Evolutionary conservation across 352 stramenopile genomes (phyloP).

Genomic region (Globisporangium solare): DNA sequence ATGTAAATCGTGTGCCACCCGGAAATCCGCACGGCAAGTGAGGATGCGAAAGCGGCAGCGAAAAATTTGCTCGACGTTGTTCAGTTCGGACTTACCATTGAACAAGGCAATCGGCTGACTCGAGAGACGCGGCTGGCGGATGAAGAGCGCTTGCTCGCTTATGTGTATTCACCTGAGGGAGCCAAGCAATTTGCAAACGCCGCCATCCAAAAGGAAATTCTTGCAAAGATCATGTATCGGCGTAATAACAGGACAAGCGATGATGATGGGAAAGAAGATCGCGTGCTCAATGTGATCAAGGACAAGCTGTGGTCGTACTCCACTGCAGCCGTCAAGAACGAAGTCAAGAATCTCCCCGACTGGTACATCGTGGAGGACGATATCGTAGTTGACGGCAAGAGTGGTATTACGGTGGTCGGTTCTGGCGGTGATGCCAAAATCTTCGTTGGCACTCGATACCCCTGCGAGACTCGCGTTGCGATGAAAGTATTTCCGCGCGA

Average conservation of each 20-base stretch:
- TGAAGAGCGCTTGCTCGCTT: too few species aligned
- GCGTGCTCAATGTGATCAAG: constrained; percentile 6
- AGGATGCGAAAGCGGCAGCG: too few species aligned
- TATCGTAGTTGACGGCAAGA: not conserved
- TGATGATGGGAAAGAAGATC: not conserved
- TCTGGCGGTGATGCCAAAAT: constrained; percentile 1
- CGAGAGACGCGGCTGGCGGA: too few species aligned
- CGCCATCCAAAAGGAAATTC: constrained; percentile 11
- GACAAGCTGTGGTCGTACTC: constrained; percentile 5
- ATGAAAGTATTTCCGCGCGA: not conserved
- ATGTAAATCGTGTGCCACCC: too few species aligned
- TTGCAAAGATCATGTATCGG: constrained; percentile 5
- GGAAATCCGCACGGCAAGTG: too few species aligned
- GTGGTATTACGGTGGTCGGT: not conserved
- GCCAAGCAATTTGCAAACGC: constrained; percentile 1
- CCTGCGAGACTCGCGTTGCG: not conserved
- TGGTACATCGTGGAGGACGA: too few species aligned
- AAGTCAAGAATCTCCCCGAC: too few species aligned
- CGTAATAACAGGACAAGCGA: not conserved
- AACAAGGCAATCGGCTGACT: too few species aligned
- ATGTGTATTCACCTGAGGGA: constrained; percentile 7
- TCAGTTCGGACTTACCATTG: too few species aligned
- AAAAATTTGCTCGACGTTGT: too few species aligned
- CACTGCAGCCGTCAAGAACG: not conserved
- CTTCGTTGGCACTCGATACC: not conserved